phyloP scores from a whole-genome alignment of 345 rosid genomes.

The Syzygium aromaticum region DNA sequence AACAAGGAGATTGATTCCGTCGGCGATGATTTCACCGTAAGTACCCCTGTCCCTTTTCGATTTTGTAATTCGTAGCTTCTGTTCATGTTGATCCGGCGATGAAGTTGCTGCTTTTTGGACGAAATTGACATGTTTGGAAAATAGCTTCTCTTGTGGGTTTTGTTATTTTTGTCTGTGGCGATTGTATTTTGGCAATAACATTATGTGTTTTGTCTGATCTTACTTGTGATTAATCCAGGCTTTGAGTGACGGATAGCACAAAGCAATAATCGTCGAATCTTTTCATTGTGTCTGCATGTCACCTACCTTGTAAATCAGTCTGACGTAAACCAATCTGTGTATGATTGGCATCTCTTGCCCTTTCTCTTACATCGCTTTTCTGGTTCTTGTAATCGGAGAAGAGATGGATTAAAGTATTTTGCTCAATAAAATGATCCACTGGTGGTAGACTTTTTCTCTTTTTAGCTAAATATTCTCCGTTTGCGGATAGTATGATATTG shows the following conservation, averaged over 20 bases:
- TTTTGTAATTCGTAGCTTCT: neutral
- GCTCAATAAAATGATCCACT: neutral
- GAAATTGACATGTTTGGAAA: neutral
- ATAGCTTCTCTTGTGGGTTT: neutral
- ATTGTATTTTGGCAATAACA: neutral
- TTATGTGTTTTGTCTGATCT: neutral
- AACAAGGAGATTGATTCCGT: slow-evolving; percentile 78
- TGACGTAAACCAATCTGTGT: neutral
- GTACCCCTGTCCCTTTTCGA: neutral
- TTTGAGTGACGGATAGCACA: neutral
- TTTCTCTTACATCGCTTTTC: neutral
- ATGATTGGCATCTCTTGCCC: neutral
- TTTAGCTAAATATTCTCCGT: neutral
- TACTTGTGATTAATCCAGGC: neutral
- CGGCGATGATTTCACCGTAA: slow-evolving; percentile 76
- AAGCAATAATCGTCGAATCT: neutral
- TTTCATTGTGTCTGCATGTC: neutral
- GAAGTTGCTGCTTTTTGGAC: neutral
- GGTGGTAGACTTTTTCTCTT: neutral
- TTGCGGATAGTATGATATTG: neutral
- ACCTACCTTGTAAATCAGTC: neutral
- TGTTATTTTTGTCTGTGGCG: neutral
- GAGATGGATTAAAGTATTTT: neutral
- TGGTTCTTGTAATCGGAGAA: neutral
- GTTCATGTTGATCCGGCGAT: neutral